phyloP scores from a whole-genome alignment of 192 early-diverging fungal genomes.

The Coemansia sp. region DNA sequence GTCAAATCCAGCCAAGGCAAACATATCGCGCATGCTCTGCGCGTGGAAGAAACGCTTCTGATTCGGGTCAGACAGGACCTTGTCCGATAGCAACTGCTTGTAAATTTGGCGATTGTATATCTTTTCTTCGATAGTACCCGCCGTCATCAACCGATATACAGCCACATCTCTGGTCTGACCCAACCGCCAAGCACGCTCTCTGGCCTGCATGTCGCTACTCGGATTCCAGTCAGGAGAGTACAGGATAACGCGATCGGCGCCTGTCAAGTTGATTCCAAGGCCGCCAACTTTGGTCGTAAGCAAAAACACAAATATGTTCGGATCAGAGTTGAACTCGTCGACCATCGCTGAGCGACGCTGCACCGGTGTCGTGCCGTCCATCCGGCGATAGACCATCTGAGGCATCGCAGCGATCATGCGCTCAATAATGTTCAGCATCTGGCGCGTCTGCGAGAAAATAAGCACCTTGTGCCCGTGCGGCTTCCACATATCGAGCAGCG shows the following conservation, averaged over 20 bases:
- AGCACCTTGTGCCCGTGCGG: conserved; percentile 80
- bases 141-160: conserved; percentile 95
- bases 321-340: conserved; percentile 80
- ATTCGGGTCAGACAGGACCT: conserved; percentile 88
- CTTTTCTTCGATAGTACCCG: conserved; percentile 93
- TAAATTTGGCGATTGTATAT: conserved; percentile 98
- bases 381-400: conserved; percentile 74
- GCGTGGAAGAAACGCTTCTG: conserved; percentile 90
- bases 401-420: conserved; percentile 60
- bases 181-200: conserved; percentile 94
- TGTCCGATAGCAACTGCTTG: conserved; percentile 97
- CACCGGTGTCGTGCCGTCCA: conserved; percentile 97
- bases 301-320: conserved; percentile 82
- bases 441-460: conserved; percentile 93
- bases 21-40: conserved; percentile 83
- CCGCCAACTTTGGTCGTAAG: conserved; percentile 99
- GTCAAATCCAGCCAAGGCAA: conserved; percentile 65
- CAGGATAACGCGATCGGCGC: conserved; percentile 91
- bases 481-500: conserved; percentile 86
- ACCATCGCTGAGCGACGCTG: conserved; percentile 80
- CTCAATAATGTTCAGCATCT: conserved; percentile 96
- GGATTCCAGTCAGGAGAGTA: conserved; percentile 99
- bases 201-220: conserved; percentile 91
- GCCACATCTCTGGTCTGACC: conserved; percentile 88
- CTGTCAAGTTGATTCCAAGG: conserved; percentile 92